These are phyloP conservation scores for Ophiostoma ulmi DNA, from an alignment of 2,329 filamentous ascomycete genomes.

Conservation along the genomic window DNA sequence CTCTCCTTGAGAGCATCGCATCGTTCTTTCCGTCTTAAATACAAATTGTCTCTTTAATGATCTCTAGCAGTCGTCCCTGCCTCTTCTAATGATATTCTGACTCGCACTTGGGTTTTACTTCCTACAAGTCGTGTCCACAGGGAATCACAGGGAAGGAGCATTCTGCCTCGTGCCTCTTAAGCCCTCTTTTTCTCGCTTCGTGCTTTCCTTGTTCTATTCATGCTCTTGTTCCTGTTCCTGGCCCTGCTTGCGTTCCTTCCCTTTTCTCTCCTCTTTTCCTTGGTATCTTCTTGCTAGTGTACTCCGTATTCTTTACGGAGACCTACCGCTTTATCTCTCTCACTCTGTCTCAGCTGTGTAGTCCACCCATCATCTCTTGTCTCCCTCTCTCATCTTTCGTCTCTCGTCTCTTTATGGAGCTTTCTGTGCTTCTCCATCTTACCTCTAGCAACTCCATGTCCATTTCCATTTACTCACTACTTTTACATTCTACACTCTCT, in stretches of 20 bases:
- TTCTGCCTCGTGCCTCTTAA: not conserved
- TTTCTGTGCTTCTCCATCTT: not conserved
- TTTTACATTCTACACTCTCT: too few species aligned
- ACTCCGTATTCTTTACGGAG: not conserved
- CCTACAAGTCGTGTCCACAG: not conserved
- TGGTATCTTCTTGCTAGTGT: slow-evolving; percentile 11
- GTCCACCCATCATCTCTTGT: slow-evolving; percentile 2
- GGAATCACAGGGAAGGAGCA: not conserved
- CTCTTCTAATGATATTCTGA: not conserved
- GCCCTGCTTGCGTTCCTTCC: not conserved
- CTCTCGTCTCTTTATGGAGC: not conserved
- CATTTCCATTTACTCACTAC: not conserved
- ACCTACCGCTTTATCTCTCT: slow-evolving; percentile 15
- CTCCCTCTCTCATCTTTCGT: not conserved
- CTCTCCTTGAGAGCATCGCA: not conserved
- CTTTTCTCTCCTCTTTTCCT: slow-evolving; percentile 18
- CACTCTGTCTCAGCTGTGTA: slow-evolving; percentile 19
- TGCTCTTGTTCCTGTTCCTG: not conserved
- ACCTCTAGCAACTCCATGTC: not conserved
- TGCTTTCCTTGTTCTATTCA: slow-evolving; percentile 12
- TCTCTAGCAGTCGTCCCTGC: not conserved
- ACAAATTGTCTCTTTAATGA: not conserved
- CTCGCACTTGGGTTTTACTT: not conserved
- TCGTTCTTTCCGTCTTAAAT: not conserved
- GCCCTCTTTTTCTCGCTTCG: slow-evolving; percentile 11